Conservation (phyloP, 202 grass and related monocot genomes). For the Carex sylvatica region DNA sequence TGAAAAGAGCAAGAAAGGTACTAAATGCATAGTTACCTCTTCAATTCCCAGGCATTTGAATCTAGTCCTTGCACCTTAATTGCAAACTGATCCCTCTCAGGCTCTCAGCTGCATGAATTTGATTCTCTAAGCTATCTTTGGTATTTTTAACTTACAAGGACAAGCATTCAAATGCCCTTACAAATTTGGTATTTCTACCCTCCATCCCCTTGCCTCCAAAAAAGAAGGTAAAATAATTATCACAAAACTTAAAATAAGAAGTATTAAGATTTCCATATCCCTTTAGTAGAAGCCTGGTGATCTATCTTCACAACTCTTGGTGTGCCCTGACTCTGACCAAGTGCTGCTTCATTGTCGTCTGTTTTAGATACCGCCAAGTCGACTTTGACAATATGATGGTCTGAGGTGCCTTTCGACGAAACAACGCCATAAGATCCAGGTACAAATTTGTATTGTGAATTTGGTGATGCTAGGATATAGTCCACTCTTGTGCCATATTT, state of each 20-base stretch:
- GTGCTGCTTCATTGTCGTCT: conserved; percentile 16
- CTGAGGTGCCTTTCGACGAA: conserved; percentile 89
- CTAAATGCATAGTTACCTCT: conserved; percentile 18
- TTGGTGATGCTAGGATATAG: conserved; percentile 74
- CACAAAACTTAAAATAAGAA: not conserved
- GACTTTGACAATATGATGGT: conserved; percentile 81
- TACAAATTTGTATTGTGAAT: conserved; percentile 74
- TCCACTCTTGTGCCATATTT: conserved; percentile 95
- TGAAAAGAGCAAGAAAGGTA: conserved; percentile 17
- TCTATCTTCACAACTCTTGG: conserved; percentile 56
- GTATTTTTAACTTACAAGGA: not conserved
- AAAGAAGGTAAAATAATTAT: not conserved
- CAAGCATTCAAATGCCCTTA: conserved; percentile 20
- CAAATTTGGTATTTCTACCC: conserved; percentile 7
- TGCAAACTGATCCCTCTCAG: not conserved
- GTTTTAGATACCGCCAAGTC: conserved; percentile 44
- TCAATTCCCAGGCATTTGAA: conserved; percentile 3
- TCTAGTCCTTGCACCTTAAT: conserved; percentile 18
- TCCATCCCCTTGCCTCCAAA: not conserved
- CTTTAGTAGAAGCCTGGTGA: conserved; percentile 43
- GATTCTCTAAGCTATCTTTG: too few species aligned
- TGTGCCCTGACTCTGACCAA: conserved; percentile 15
- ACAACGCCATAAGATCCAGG: conserved; percentile 85
- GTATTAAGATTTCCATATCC: conserved; percentile 48
- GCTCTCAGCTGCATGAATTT: not conserved